Evolutionary conservation across 2,329 filamentous ascomycete species (phyloP).

Genomic region (Claviceps africana): DNA sequence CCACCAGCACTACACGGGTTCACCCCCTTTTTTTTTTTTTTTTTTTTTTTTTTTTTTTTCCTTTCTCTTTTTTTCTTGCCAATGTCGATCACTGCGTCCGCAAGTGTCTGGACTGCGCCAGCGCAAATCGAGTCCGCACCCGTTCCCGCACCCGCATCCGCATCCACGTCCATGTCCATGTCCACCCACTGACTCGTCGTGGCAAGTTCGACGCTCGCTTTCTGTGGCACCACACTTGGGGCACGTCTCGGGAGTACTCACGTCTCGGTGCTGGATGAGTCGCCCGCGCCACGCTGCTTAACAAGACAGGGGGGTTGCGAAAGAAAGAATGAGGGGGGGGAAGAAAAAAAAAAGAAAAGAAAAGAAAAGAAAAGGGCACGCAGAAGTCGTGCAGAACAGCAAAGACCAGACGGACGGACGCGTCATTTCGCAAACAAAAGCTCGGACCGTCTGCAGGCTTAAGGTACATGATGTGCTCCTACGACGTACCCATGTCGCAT

Average conservation of each 20-base stretch:
- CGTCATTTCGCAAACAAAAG: conserved; percentile 1
- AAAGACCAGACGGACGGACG: background rate
- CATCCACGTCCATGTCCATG: background rate
- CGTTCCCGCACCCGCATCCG: background rate
- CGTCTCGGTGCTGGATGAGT: background rate
- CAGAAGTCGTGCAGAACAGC: background rate
- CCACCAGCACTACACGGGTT: background rate
- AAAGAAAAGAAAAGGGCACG: background rate
- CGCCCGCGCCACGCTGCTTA: background rate
- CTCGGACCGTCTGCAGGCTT: background rate
- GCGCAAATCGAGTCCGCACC: conserved; percentile 1
- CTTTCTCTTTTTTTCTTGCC: too few relatives aligned
- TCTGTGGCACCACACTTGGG: conserved; percentile 2
- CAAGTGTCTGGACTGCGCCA: background rate
- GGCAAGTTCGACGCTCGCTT: background rate
- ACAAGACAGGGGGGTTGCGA: background rate
- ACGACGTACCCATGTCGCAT: background rate
- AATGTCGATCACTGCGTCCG: conserved; percentile 2
- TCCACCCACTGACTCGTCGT: conserved; percentile 1
- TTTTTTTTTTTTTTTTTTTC: too few relatives aligned
- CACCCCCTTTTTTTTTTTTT: too few relatives aligned
- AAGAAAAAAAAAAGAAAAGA: too few relatives aligned
- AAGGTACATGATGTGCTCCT: background rate
- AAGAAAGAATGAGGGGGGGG: too few relatives aligned
- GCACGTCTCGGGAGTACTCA: background rate